Base-by-base conservation (phyloP, 2,329 filamentous ascomycete genomes). In the Fusarium chuoi region DNA sequence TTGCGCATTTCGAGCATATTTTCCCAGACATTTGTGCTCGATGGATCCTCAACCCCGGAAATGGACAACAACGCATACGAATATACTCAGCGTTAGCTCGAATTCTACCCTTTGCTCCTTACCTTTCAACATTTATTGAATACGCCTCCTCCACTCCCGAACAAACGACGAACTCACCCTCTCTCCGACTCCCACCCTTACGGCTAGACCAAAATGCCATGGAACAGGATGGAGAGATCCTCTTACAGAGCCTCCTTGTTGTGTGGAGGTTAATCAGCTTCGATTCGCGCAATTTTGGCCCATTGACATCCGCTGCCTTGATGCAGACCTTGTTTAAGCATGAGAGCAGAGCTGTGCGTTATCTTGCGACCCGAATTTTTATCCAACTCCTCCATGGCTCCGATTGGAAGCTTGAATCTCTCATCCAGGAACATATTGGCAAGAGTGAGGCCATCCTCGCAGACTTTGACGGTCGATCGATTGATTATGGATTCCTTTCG, bases 11-110 rank as follows among this genome's bases (percentile, higher is more conserved):
- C 82, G 91, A 93, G 80, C 85, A 88, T 70, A 84, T 95, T 45
- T 94, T 96, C 78, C 90, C 94, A 76, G 95, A 98, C 82, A 86
- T 97, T 56, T 94, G 93, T 82, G 93, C 94, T 70, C 87, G 93
- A 85, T 97, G 94, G 94, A 85, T 93, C 49, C 85, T 87, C 78
- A 81, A 84, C 80, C 77, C 84, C 35, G 81, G 82, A 35, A 82
- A 80, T 46, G 79, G 82, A 72, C 62, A 81, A 77, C 75, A 82
- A 82, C 76, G 82, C 81, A 77, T 82, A 77, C 62, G 83, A 39
- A 76, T 92, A 59, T 87, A 96, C 72, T 88, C 91, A 63, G 92
- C 93, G 38, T 93, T 98, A 84, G 92, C 93, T 69, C 89, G 93
- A 78, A 87, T 98, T 71, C 82, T 98, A 77, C 94, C 94, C 24